Conservation (phyloP, 2,329 filamentous ascomycete species). For the Cercospora janseana region DNA sequence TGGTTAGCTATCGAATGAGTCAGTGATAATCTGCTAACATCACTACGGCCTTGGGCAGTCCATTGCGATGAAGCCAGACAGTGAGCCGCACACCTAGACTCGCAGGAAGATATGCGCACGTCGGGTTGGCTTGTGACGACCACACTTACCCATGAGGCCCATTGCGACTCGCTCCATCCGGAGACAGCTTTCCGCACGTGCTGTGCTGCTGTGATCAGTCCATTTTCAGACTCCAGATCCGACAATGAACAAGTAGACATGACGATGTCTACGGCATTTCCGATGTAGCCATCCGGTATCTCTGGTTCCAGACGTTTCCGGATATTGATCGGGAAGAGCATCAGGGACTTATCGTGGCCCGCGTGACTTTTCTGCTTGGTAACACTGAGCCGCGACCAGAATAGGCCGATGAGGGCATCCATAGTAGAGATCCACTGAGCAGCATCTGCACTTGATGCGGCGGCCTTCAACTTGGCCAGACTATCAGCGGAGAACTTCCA, state of each 20-base stretch:
- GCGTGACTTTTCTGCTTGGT: slow-evolving; percentile 14
- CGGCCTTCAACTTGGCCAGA: slow-evolving; percentile 20
- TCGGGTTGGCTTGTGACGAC: no score
- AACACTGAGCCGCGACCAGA: slow-evolving; percentile 22
- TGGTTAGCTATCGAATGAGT: no score
- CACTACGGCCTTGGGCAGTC: no score
- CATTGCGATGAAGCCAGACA: no score
- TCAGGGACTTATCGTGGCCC: slow-evolving; percentile 12
- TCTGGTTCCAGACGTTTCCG: slow-evolving; percentile 17
- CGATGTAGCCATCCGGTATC: slow-evolving; percentile 18
- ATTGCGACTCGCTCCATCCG: slow-evolving; percentile 16
- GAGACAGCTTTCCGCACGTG: slow-evolving; percentile 17
- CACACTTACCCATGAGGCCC: slow-evolving; percentile 21
- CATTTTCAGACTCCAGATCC: slow-evolving; percentile 13
- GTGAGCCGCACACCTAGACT: no score
- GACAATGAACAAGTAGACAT: not conserved
- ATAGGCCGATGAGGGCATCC: slow-evolving; percentile 23
- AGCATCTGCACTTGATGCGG: slow-evolving; percentile 9
- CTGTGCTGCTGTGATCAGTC: slow-evolving; percentile 17
- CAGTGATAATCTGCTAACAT: no score
- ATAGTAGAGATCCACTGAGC: slow-evolving; percentile 26
- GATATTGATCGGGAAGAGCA: slow-evolving; percentile 24
- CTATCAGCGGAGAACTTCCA: slow-evolving; percentile 22
- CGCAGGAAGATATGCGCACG: no score
- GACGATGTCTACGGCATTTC: slow-evolving; percentile 22